Base-by-base conservation (phyloP, 176 grass and related monocot genomes). In the Zizania latifolia region DNA sequence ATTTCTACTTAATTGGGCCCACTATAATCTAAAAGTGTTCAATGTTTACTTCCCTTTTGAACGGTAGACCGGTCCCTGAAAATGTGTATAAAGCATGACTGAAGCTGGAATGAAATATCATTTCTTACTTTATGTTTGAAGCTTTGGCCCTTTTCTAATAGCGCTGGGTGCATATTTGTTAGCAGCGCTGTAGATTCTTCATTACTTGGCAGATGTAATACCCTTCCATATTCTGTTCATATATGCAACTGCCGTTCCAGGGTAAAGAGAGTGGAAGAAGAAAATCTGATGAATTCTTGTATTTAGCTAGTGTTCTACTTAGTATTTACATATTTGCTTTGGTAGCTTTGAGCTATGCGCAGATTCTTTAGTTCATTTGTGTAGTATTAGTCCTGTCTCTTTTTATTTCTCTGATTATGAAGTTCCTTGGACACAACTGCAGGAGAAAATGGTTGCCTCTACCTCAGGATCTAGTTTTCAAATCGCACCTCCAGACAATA, bases 361-460 rank as follows among this genome's bases (percentile, higher is more conserved):
- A 83, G 66, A 19, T 36, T 26, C 40, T 36, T 44, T 73, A 62
- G 73, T 71, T 76, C 37, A 57, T 33, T 21, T 57, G 3, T 54
- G 19, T 32, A 15, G 16, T 32, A 21, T 54, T 57, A 43, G 21
- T 67, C 36, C 12, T 51, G 10, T 12, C 1, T 22, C 2, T 33
- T 5, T 19, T 32, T 12, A 2, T 40, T 71, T 62, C 50, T 41
- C 13, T 16, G 1, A 40, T 84, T 31, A 41, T 72, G 45, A 58
- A 26, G 68, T 62, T 72, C 19, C 19, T 60, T 40, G 12, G 46
- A 61, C 58, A 78, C 57, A 11, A 13, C 33, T 85, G 75, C 82
- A 90, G 93, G 87, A 88, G 30, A 92, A 92, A 38, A 86, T 86
- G 75, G 65, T 78, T 43, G 56, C 71, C 26, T 80, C 84, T 90